Evolutionary conservation across 2,329 filamentous ascomycete genomes (phyloP).

Genomic region (Diaporthe batatas): DNA sequence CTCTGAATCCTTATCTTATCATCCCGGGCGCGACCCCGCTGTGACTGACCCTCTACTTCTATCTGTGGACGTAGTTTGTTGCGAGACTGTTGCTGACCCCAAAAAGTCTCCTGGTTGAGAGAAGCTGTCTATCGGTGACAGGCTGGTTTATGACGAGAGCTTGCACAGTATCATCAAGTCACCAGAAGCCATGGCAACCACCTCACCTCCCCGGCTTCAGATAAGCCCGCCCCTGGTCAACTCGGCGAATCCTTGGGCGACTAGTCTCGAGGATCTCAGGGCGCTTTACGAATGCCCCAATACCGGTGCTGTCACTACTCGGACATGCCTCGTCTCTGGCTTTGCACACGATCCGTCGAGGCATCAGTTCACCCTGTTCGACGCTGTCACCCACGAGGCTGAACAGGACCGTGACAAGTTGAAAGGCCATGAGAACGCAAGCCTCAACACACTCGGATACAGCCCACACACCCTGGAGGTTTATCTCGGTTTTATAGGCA

Average conservation of each 20-base stretch:
- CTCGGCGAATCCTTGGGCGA: constrained; percentile 83
- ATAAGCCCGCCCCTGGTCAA: constrained; percentile 79
- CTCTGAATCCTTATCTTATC: constrained; percentile 38
- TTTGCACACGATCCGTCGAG: constrained; percentile 71
- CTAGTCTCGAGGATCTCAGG: constrained; percentile 71
- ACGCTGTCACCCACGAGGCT: constrained; percentile 50
- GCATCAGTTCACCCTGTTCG: constrained; percentile 78
- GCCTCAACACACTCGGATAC: constrained; percentile 81
- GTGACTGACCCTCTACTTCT: neutral
- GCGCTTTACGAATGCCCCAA: constrained; percentile 70
- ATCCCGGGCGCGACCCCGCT: constrained; percentile 7
- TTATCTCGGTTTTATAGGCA: constrained; percentile 70
- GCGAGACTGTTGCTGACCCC: neutral
- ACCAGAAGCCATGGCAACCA: constrained; percentile 21
- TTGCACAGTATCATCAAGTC: neutral
- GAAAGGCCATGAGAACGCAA: constrained; percentile 53
- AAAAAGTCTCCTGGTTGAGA: neutral
- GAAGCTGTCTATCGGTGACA: neutral
- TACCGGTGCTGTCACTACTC: constrained; percentile 81
- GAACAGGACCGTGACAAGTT: constrained; percentile 36
- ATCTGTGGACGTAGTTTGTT: neutral
- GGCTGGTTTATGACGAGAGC: neutral
- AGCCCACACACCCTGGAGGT: constrained; percentile 71
- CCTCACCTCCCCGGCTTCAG: constrained; percentile 58
- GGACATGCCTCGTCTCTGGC: constrained; percentile 75